Evolutionary conservation across 345 rosid species (phyloP), one percentile per base, ranked within the genome.

Genomic region (Odontarrhena argentea): DNA sequence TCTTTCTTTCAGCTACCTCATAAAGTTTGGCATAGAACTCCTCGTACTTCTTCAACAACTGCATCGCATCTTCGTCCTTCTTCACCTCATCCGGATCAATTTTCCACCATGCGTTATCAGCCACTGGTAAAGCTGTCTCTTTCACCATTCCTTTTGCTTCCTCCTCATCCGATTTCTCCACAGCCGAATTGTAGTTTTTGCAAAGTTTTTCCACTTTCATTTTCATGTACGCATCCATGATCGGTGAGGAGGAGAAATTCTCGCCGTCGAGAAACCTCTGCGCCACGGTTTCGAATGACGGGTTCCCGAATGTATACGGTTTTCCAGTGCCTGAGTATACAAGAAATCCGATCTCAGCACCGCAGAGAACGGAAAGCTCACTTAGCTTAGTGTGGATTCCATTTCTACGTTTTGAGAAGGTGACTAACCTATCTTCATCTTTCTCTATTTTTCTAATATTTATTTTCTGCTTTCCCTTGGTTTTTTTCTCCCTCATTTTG

Each of bases 401-500:
- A 18, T 24, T 15, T 49, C 53, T 49, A 14, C 52, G 52, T 47
- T 47, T 47, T 22, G 52, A 47, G 7, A 47, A 47, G 14, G 52
- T 47, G 2, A 15, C 25, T 22, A 47, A 5, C 6, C 52, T 47
- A 18, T 47, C 52, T 13, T 14, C 8, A 7, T 47, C 52, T 47
- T 15, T 47, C 6, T 7, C 18, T 1, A 47, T 18, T 22, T 47
- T 47, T 5, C 18, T 6, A 3, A 47, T 47, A 8, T 47, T 22
- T 14, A 47, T 47, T 22, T 18, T 47, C 14, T 47, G 77, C 11
- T 46, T 73, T 34, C 76, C 71, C 50, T 43, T 65, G 1, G 71
- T 49, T 42, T 67, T 67, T 7, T 46, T 67, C 3, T 11, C 46
- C n/a, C 14, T 52, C 76, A 72, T 65, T 66, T 50, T 67, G 30